Evolutionary conservation across 2,329 filamentous ascomycete species (phyloP).

Genomic region (Sphaerostilbella broomeana): DNA sequence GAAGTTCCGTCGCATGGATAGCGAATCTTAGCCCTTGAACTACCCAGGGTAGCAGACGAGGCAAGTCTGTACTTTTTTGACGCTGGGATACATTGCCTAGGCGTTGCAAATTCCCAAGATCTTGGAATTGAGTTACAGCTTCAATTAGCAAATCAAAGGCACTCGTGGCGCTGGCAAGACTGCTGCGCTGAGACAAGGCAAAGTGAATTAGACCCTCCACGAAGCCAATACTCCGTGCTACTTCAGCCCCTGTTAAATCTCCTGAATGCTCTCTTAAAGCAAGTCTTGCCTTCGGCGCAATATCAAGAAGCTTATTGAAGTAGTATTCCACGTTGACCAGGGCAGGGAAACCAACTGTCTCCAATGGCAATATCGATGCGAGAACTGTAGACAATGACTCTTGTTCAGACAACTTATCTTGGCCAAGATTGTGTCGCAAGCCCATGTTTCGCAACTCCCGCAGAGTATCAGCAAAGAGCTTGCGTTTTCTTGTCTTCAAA

Average conservation of each 20-base stretch:
- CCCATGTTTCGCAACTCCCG: slow-evolving; percentile 84
- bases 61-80: slow-evolving; percentile 19
- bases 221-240: slow-evolving; percentile 71
- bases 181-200: slow-evolving; percentile 52
- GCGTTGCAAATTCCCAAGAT: slow-evolving; percentile 26
- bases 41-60: slow-evolving; percentile 50
- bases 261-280: slow-evolving; percentile 69
- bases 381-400: slow-evolving; percentile 64
- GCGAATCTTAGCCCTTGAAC: slow-evolving; percentile 59
- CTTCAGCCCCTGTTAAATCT: slow-evolving; percentile 75
- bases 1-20: slow-evolving; percentile 55
- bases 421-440: slow-evolving; percentile 73
- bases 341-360: slow-evolving; percentile 21
- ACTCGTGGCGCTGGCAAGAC: slow-evolving; percentile 36
- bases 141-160: slow-evolving; percentile 33
- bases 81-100: slow-evolving; percentile 19
- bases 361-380: slow-evolving; percentile 44
- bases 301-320: slow-evolving; percentile 72
- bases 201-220: slow-evolving; percentile 77
- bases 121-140: slow-evolving; percentile 31
- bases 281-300: slow-evolving; percentile 61
- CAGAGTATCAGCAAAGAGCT: slow-evolving; percentile 82
- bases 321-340: slow-evolving; percentile 54
- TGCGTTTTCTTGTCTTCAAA: slow-evolving; percentile 83
- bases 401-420: slow-evolving; percentile 66